Percentiles rank a stretch among this genome's conserved stretches.
Conservation (phyloP, 1,284 basidiomycete genomes). For the Ceratobasidium sp. region DNA sequence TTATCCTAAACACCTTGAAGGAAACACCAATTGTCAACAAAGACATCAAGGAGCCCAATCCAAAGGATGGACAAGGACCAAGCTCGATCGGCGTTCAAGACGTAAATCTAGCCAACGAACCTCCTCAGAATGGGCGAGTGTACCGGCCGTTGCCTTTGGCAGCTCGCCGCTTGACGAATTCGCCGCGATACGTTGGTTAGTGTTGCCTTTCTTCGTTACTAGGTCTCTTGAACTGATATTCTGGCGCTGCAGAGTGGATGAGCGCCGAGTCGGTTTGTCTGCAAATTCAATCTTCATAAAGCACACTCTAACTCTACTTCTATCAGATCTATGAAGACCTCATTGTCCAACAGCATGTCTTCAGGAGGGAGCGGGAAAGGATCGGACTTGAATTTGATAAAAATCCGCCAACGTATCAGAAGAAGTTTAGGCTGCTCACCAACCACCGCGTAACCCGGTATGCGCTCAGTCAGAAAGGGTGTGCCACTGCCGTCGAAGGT, state of each 20-base stretch:
- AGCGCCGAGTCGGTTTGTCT: background rate
- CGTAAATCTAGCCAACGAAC: background rate
- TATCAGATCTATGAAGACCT: background rate
- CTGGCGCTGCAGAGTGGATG: background rate
- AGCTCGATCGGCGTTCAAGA: background rate
- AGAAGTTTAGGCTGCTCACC: slow-evolving; percentile 17
- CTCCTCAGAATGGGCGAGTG: background rate
- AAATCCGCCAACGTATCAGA: background rate
- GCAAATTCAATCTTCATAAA: background rate
- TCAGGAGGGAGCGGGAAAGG: background rate
- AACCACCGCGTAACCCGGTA: slow-evolving; percentile 4
- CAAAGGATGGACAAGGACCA: background rate
- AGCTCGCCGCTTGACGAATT: background rate
- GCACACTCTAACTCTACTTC: background rate
- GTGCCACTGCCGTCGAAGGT: background rate
- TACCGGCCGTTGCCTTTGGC: slow-evolving; percentile 1
- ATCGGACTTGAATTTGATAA: background rate
- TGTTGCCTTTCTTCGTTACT: background rate
- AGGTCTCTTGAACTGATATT: background rate
- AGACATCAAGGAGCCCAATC: too few relatives aligned
- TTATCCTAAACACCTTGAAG: background rate
- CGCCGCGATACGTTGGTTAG: background rate
- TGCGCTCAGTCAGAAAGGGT: background rate
- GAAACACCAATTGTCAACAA: background rate
- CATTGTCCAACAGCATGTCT: background rate